Evolutionary conservation across 2,329 filamentous ascomycete genomes (phyloP).

Genomic region (Phoma sp.): DNA sequence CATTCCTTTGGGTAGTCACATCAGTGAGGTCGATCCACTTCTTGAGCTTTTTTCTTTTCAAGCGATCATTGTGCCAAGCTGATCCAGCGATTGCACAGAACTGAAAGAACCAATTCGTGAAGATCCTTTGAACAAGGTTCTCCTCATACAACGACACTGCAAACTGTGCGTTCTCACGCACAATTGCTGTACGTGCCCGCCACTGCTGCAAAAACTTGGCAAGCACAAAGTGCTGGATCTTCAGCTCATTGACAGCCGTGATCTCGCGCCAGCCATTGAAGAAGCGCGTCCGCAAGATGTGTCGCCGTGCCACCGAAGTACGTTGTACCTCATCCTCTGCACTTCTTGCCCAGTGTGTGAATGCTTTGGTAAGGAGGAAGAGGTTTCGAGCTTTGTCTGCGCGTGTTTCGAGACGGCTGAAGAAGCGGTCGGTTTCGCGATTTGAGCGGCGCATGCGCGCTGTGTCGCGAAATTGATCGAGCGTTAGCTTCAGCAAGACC

Average conservation of each 20-base stretch:
- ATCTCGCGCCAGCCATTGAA: conserved; percentile 75
- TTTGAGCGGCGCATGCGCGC: conserved; percentile 49
- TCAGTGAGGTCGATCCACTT: conserved; percentile 38
- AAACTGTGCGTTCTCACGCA: conserved; percentile 45
- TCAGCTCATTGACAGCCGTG: conserved; percentile 66
- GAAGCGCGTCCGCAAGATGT: conserved; percentile 72
- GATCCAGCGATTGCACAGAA: conserved; percentile 47
- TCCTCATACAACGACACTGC: conserved; percentile 43
- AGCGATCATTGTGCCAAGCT: conserved; percentile 38
- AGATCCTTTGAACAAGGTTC: conserved; percentile 42
- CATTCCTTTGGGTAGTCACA: conserved; percentile 37
- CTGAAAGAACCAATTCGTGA: conserved; percentile 49
- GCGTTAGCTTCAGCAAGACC: conserved; percentile 60
- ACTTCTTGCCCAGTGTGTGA: conserved; percentile 73
- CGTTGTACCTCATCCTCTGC: conserved; percentile 70
- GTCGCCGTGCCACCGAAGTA: conserved; percentile 72
- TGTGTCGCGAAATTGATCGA: conserved; percentile 51
- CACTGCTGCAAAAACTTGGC: conserved; percentile 64
- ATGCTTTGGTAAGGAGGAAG: conserved; percentile 69
- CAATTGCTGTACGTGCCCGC: conserved; percentile 52
- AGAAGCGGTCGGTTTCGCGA: conserved; percentile 61
- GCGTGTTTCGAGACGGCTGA: conserved; percentile 63
- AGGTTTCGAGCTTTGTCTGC: conserved; percentile 70
- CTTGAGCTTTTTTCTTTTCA: conserved; percentile 34
- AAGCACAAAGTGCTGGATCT: conserved; percentile 60